A percentile compares a stretch with the other conserved stretches of the same genome.
phyloP scores from a whole-genome alignment of 768 basidiomycete genomes.

The Boletus edulis region DNA sequence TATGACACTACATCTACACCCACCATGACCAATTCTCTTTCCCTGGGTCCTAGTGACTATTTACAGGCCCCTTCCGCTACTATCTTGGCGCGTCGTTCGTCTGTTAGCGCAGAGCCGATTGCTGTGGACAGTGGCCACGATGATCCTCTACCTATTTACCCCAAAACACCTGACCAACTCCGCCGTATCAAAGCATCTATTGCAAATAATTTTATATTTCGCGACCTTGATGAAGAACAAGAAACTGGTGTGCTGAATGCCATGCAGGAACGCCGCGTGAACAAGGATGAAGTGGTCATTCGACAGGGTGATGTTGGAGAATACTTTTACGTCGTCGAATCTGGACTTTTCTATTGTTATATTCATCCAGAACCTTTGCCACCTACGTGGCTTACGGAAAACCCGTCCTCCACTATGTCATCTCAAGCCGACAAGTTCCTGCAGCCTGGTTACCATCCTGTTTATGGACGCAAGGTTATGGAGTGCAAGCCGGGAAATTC shows the following conservation, averaged over 20 bases:
- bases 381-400: conserved; percentile 52
- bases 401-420: conserved; percentile 35
- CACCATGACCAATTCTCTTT: conserved; percentile 40
- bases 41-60: conserved; percentile 54
- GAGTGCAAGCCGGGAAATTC: conserved; percentile 83
- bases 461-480: conserved; percentile 78
- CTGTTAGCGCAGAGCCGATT: conserved; percentile 95
- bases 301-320: conserved; percentile 96
- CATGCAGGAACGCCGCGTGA: conserved; percentile 84
- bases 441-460: conserved; percentile 64
- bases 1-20: conserved; percentile 47
- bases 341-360: conserved; percentile 82
- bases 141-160: conserved; percentile 70
- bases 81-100: conserved; percentile 86
- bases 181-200: conserved; percentile 86
- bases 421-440: conserved; percentile 52
- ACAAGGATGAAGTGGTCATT: conserved; percentile 84
- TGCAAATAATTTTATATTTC: conserved; percentile 88
- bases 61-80: conserved; percentile 73
- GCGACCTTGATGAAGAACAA: conserved; percentile 96
- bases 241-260: conserved; percentile 89
- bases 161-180: conserved; percentile 82
- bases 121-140: conserved; percentile 67
- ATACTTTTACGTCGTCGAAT: conserved; percentile 96
- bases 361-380: conserved; percentile 67